Evolutionary conservation across 768 basidiomycete species (phyloP), one percentile per base, ranked within the genome.

Genomic region (Lanmaoa pseudosensibilis): DNA sequence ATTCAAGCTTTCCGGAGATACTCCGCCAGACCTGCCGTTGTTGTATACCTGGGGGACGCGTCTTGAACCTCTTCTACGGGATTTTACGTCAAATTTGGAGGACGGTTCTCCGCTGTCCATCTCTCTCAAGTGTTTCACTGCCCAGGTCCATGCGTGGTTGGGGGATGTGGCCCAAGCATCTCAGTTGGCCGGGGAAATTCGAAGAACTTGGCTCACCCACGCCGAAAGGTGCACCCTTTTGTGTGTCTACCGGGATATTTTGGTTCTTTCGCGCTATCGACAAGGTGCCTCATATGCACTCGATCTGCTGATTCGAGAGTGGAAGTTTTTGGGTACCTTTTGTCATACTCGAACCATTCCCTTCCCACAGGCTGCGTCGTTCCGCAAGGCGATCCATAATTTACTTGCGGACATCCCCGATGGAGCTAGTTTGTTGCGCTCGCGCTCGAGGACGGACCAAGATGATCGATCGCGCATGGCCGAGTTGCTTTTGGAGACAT

Each of bases 401-500:
- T 55, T 75, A 44, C 58, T 75, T 38, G 65, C 63, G 1, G 62
- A 68, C 39, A 65, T 79, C 32, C 58, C 68, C 18, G 65, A 78
- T 52, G 76, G 77, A 1, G 64, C 64, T 12, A 34, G 43, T 18
- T 45, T 68, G 25, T 40, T 77, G 56, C 44, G 25, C 58, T 56
- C 65, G 46, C 52, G 65, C 40, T 53, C 58, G 10, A 61, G 63
- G 2, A 70, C 66, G 71, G 53, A 68, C 34, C 50, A 56, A 48
- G 61, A 66, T 16, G 70, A 66, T 19, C 70, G 73, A 51, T 57
- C 59, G 46, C 56, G 55, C 21, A 64, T 77, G 15, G 78, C 77
- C 11, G 64, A 74, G 46, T 63, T 82, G 48, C 69, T 85, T 38
- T 68, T 83, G 33, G 70, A 77, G 48, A 68, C 73, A 1, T 73